phyloP scores from a whole-genome alignment of 306 rosid species.

The Castanea crenata region DNA sequence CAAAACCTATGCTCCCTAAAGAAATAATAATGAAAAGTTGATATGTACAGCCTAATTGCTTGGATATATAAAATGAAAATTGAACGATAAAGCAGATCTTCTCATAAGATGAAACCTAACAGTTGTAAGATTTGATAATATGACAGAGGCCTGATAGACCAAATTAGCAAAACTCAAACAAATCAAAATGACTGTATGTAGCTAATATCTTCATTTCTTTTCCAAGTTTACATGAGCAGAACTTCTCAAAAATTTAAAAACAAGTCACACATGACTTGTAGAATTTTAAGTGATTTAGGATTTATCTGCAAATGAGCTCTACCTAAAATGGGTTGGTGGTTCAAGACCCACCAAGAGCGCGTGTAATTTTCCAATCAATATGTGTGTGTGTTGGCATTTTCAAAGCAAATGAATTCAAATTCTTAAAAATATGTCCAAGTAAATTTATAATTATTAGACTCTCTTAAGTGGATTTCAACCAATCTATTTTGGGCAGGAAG shows the following conservation, averaged over 20 bases:
- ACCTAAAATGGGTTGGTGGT: too few relatives aligned
- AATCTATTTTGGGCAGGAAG: background rate
- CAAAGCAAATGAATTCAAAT: background rate
- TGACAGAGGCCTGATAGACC: background rate
- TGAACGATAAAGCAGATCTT: background rate
- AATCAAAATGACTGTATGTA: background rate
- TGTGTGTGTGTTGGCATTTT: background rate
- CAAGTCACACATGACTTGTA: background rate
- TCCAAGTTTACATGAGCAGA: background rate
- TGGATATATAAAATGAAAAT: constrained; percentile 4
- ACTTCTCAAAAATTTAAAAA: background rate
- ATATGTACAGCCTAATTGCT: constrained; percentile 13
- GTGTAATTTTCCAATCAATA: too few relatives aligned
- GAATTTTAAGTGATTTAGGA: background rate
- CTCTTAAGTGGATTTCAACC: too few relatives aligned
- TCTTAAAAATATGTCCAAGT: background rate
- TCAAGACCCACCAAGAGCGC: too few relatives aligned
- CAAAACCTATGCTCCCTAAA: constrained; percentile 3
- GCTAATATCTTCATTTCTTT: background rate
- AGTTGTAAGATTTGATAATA: background rate
- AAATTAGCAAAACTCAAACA: background rate
- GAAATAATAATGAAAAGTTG: constrained; percentile 3
- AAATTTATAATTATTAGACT: background rate
- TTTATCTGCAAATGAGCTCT: too few relatives aligned
- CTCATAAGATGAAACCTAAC: background rate